Base-by-base conservation (phyloP, 306 rosid species). In the Vigna unguiculata region DNA sequence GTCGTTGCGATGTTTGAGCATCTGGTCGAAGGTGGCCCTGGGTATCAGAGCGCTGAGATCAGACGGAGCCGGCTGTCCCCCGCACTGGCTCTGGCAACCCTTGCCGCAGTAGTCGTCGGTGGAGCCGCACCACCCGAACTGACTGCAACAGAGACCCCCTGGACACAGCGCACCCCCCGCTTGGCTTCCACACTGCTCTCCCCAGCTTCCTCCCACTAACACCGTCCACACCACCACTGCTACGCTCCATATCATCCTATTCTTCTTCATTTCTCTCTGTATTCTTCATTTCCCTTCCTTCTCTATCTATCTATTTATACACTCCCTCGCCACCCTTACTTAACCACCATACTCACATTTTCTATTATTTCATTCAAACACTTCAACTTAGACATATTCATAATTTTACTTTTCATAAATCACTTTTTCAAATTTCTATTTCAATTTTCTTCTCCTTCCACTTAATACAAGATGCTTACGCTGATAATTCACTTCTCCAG, bases 31-130 rank as follows among this genome's bases (percentile, higher is more conserved):
- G 24, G 76, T 46, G n/a, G 82, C 10, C 5, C 84, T 1, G 4
- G 83, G 68, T 20, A 86, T 68, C 63, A 88, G 21, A 78, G 81
- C 30, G 8, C 69, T 40, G 0, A 89, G 74, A 15, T 19, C 83
- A 2, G 78, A 48, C 2, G 36, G 36, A 32, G 63, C 1, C 3
- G 45, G 45, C 12, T 40, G 36, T 1, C 78, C 75, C 5, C 85
- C 21, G 7, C 92, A 88, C 21, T 86, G 92, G 61, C 90, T 88
- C 25, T 88, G 92, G 81, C 90, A 86, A 0, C 75, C 83, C 0
- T 14, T 1, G 0, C 74, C 57, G 36, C 92, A 88, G 77, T 83
- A 86, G 0, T 77, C 87, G 16, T 0, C 0, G 0, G 81, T 47
- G 13, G 71, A 14, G 28, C 92, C 88, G 14, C 92, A 86, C 90